These are phyloP conservation scores for Termitomyces sp. DNA, from an alignment of 768 basidiomycete species.

Conservation along the genomic window DNA sequence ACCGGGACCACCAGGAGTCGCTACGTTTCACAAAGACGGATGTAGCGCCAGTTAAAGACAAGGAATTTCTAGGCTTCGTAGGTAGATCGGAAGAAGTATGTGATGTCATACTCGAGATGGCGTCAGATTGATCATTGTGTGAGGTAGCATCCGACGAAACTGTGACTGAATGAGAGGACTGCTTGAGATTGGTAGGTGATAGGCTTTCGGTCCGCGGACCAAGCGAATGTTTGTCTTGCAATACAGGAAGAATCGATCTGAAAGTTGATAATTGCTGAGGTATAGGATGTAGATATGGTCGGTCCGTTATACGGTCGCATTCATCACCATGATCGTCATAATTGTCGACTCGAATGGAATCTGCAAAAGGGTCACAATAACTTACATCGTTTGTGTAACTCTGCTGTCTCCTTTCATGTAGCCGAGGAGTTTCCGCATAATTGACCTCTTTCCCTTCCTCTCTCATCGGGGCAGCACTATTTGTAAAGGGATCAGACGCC, in stretches of 20 bases:
- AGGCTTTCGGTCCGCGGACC: slow-evolving; percentile 33
- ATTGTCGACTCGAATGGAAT: slow-evolving; percentile 30
- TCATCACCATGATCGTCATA: slow-evolving; percentile 15
- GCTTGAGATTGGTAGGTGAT: slow-evolving; percentile 20
- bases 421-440: slow-evolving; percentile 17
- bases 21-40: slow-evolving; percentile 50
- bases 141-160: slow-evolving; percentile 22
- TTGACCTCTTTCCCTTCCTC: slow-evolving; percentile 6
- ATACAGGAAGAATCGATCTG: slow-evolving; percentile 19
- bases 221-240: slow-evolving; percentile 25
- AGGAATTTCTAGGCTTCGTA: slow-evolving; percentile 22
- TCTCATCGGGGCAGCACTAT: too few species aligned
- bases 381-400: slow-evolving; percentile 33
- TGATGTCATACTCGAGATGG: slow-evolving; percentile 20
- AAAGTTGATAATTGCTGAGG: slow-evolving; percentile 18
- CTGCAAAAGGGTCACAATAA: slow-evolving; percentile 47
- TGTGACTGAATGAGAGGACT: slow-evolving; percentile 18
- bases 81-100: slow-evolving; percentile 13
- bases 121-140: slow-evolving; percentile 20
- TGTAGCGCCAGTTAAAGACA: slow-evolving; percentile 38
- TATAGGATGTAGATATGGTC: slow-evolving; percentile 10
- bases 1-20: slow-evolving; percentile 75
- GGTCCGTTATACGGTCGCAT: neutral
- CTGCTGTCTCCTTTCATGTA: slow-evolving; percentile 23
- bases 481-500: too few species aligned